Conservation (phyloP, 2,329 filamentous ascomycete genomes). For the Colletotrichum orbiculare region DNA sequence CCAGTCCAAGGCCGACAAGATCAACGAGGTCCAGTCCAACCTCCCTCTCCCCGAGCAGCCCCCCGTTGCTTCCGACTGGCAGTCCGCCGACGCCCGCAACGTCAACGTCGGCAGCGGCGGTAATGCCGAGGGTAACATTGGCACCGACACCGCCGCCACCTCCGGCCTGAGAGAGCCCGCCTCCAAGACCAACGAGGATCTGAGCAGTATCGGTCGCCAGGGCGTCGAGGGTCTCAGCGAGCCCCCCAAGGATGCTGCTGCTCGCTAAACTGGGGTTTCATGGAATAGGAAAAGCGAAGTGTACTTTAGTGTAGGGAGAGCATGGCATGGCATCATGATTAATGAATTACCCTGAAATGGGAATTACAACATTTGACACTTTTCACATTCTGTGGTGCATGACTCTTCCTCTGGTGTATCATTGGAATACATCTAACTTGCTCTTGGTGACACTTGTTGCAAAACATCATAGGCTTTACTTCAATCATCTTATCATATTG, state of each 20-base stretch:
- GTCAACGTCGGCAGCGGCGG: slow-evolving; percentile 76
- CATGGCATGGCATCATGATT: slow-evolving; percentile 19
- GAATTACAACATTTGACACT: not conserved
- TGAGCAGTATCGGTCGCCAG: slow-evolving; percentile 72
- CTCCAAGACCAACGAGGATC: slow-evolving; percentile 65
- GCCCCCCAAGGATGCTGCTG: slow-evolving; percentile 70
- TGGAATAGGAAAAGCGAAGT: not conserved
- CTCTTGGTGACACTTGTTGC: too few species aligned
- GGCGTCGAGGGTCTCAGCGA: slow-evolving; percentile 67
- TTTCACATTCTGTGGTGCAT: too few species aligned
- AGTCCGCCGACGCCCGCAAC: slow-evolving; percentile 75
- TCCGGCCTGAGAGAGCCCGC: slow-evolving; percentile 69
- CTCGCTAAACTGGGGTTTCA: slow-evolving; percentile 48
- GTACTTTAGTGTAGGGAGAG: slow-evolving; percentile 11
- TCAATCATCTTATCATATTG: too few species aligned
- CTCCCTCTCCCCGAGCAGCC: slow-evolving; percentile 84
- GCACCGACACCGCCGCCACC: slow-evolving; percentile 59
- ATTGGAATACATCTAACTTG: too few species aligned
- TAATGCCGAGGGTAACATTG: slow-evolving; percentile 62
- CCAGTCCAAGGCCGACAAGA: slow-evolving; percentile 70
- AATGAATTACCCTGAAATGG: slow-evolving; percentile 17
- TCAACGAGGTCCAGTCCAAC: slow-evolving; percentile 76
- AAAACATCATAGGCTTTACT: too few species aligned
- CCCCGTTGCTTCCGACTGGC: slow-evolving; percentile 80
- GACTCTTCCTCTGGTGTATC: too few species aligned